A percentile compares a stretch with the other conserved stretches of the same genome.
phyloP scores from a whole-genome alignment of 1,284 basidiomycete genomes.

The Acaromyces ingoldii region DNA sequence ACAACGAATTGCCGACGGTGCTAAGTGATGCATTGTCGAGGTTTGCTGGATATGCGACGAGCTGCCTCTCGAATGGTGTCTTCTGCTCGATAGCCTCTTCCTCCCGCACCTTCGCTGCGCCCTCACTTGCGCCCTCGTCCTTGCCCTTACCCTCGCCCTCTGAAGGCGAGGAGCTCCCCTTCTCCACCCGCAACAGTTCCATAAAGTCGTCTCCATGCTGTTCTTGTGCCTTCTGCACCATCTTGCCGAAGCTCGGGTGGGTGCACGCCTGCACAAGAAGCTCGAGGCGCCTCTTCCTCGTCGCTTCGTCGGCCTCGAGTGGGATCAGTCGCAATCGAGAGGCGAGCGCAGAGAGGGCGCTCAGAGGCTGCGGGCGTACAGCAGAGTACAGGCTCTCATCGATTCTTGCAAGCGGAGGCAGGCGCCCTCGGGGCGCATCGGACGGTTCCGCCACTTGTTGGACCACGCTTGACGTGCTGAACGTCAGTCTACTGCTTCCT shows the following conservation, averaged over 20 bases:
- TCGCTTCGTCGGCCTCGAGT: background rate
- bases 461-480: too few species aligned
- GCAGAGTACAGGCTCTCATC: slow-evolving; percentile 41
- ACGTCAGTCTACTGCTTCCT: too few species aligned
- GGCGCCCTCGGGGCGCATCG: slow-evolving; percentile 26
- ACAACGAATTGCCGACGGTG: slow-evolving; percentile 76
- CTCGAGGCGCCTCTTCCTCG: background rate
- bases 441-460: too few species aligned
- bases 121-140: background rate
- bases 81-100: background rate
- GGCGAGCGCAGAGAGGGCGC: slow-evolving; percentile 34
- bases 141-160: background rate
- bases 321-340: slow-evolving; percentile 30
- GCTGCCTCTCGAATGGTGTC: background rate
- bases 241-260: background rate
- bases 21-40: slow-evolving; percentile 73
- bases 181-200: too few species aligned
- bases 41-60: background rate
- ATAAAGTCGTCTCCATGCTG: slow-evolving; percentile 1
- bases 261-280: slow-evolving; percentile 7
- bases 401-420: slow-evolving; percentile 38
- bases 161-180: too few species aligned
- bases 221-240: background rate
- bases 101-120: background rate
- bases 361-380: slow-evolving; percentile 31